phyloP scores from a whole-genome alignment of 176 grass and related monocot genomes.

The Cocos nucifera region DNA sequence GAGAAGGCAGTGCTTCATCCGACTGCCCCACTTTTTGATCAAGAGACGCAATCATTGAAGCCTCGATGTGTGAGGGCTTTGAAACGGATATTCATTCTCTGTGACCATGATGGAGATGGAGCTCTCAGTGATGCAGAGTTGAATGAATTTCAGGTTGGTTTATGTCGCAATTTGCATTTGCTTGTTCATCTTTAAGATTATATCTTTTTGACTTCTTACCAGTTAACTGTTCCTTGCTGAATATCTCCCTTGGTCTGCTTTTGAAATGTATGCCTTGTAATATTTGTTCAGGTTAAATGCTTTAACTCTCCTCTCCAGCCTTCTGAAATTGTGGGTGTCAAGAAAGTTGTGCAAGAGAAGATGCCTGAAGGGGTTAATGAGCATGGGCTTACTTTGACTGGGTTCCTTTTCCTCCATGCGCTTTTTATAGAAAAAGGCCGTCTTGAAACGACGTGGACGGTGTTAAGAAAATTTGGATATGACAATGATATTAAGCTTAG shows the following conservation, averaged over 20 bases:
- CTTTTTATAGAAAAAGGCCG: constrained; percentile 98
- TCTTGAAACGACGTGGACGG: constrained; percentile 94
- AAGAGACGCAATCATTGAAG: constrained; percentile 81
- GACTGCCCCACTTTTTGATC: constrained; percentile 89
- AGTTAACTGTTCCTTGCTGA: too few species aligned
- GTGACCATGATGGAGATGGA: constrained; percentile 84
- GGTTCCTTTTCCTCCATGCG: constrained; percentile 91
- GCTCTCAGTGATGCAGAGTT: constrained; percentile 86
- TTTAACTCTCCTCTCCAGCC: constrained; percentile 89
- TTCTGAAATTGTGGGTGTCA: constrained; percentile 82
- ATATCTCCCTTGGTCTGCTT: too few species aligned
- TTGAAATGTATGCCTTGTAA: too few species aligned
- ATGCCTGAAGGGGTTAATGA: constrained; percentile 90
- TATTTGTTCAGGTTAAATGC: constrained; percentile 59
- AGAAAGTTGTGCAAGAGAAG: constrained; percentile 96
- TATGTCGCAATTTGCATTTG: constrained; percentile 1
- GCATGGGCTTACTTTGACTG: constrained; percentile 76
- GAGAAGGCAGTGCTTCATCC: constrained; percentile 94
- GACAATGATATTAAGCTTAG: constrained; percentile 93
- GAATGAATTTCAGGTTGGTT: constrained; percentile 85
- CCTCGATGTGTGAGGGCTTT: constrained; percentile 86
- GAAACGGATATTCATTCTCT: constrained; percentile 90
- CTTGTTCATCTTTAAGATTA: too few species aligned
- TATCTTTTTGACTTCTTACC: too few species aligned
- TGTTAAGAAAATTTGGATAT: constrained; percentile 93